phyloP scores from a whole-genome alignment of 2,329 filamentous ascomycete genomes.

The Pezicula carpinea region DNA sequence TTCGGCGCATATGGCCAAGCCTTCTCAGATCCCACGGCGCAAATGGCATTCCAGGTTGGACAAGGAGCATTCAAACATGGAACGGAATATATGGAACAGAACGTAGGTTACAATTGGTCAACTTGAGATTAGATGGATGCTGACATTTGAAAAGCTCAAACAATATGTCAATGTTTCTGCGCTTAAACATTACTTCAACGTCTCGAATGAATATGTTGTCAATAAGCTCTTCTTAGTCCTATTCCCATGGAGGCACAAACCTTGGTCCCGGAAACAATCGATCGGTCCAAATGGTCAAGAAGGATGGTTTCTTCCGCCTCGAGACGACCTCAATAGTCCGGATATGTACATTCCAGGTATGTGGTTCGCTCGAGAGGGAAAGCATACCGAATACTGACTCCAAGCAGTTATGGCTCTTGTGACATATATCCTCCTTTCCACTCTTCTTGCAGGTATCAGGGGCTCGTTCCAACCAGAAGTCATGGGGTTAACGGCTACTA shows the following conservation, averaged over 20 bases:
- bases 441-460: conserved; percentile 80
- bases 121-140: not conserved
- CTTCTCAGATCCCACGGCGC: conserved; percentile 91
- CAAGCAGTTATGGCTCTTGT: conserved; percentile 81
- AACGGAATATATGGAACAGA: conserved; percentile 92
- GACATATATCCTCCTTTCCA: conserved; percentile 93
- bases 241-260: conserved; percentile 96
- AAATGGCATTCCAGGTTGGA: conserved; percentile 91
- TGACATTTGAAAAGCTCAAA: conserved; percentile 50
- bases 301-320: conserved; percentile 79
- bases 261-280: conserved; percentile 89
- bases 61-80: conserved; percentile 88
- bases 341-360: conserved; percentile 93
- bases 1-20: conserved; percentile 82
- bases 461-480: conserved; percentile 94
- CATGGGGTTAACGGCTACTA: conserved; percentile 81
- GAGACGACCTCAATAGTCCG: conserved; percentile 94
- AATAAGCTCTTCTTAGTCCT: conserved; percentile 91
- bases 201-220: conserved; percentile 94
- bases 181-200: conserved; percentile 98
- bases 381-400: conserved; percentile 48
- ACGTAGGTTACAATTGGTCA: conserved; percentile 58
- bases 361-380: conserved; percentile 20
- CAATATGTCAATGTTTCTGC: conserved; percentile 88
- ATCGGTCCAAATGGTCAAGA: conserved; percentile 65